Percentiles rank a stretch among this genome's conserved stretches.
Conservation (phyloP, 768 basidiomycete genomes). For the Rhizopogon salebrosus region DNA sequence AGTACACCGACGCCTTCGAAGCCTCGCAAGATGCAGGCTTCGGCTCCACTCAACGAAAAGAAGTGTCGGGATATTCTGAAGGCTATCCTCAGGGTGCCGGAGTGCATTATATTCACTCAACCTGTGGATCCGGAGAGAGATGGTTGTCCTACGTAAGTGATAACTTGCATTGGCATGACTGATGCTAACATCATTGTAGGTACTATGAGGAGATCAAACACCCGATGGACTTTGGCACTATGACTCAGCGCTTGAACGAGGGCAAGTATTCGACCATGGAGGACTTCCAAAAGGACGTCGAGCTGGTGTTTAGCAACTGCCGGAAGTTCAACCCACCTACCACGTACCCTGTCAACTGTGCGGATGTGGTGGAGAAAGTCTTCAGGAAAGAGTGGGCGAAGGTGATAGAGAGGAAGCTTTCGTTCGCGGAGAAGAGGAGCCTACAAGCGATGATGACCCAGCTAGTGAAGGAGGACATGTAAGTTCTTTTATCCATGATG, state of each 20-base stretch:
- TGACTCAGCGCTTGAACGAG: constrained; percentile 59
- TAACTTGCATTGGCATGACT: background rate
- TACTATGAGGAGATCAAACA: constrained; percentile 88
- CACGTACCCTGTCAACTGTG: constrained; percentile 69
- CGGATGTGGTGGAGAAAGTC: constrained; percentile 64
- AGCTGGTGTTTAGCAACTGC: constrained; percentile 85
- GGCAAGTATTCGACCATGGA: constrained; percentile 77
- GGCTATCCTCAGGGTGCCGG: constrained; percentile 52
- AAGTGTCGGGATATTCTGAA: constrained; percentile 76
- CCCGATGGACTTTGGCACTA: constrained; percentile 94
- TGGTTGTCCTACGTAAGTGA: constrained; percentile 85
- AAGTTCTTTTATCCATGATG: constrained; percentile 21
- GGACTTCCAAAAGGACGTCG: constrained; percentile 72
- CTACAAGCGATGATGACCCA: constrained; percentile 66
- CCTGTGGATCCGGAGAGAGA: constrained; percentile 82
- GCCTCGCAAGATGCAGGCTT: constrained; percentile 31
- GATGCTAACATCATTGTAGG: constrained; percentile 33
- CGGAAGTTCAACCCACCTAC: constrained; percentile 85
- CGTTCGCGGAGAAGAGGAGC: constrained; percentile 75
- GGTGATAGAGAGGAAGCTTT: constrained; percentile 64
- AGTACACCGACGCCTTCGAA: constrained; percentile 33
- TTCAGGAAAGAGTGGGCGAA: constrained; percentile 89
- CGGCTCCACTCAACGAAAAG: constrained; percentile 68
- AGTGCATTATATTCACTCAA: constrained; percentile 66
- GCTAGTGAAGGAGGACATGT: constrained; percentile 66